These are phyloP conservation scores for Mortierella sp. DNA, from an alignment of 371 early-diverging fungal genomes.

Conservation along the genomic window DNA sequence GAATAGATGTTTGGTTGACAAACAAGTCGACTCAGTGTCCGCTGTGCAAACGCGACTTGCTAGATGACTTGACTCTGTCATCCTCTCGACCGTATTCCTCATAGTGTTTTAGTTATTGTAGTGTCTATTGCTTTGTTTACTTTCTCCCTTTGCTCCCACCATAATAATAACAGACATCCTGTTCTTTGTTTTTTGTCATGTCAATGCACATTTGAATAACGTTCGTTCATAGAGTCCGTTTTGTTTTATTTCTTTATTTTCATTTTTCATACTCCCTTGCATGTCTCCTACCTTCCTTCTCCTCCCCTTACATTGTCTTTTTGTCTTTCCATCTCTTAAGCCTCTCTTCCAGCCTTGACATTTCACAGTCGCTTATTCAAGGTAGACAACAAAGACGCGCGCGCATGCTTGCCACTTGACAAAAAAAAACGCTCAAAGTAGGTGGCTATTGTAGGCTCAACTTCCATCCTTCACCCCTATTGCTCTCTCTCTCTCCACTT, in stretches of 20 bases:
- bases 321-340: background rate
- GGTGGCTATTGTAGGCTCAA: too few relatives aligned
- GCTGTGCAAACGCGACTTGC: constrained; percentile 68
- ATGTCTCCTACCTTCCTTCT: background rate
- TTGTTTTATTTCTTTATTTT: background rate
- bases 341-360: background rate
- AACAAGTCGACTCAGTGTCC: constrained; percentile 70
- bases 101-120: background rate
- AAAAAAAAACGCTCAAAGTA: too few relatives aligned
- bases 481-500: too few relatives aligned
- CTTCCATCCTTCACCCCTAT: too few relatives aligned
- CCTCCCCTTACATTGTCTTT: background rate
- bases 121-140: background rate
- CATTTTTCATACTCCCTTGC: background rate
- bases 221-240: background rate
- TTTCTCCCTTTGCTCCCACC: background rate
- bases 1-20: constrained; percentile 70
- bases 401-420: too few relatives aligned
- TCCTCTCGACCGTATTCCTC: background rate
- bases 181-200: background rate
- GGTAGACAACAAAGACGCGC: too few relatives aligned
- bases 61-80: constrained; percentile 9
- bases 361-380: too few relatives aligned
- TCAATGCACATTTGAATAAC: too few relatives aligned
- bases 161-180: background rate